Percentiles rank a stretch among this genome's conserved stretches.
Conservation (phyloP, 148 eudicot genomes). For the Spergularia marina region DNA sequence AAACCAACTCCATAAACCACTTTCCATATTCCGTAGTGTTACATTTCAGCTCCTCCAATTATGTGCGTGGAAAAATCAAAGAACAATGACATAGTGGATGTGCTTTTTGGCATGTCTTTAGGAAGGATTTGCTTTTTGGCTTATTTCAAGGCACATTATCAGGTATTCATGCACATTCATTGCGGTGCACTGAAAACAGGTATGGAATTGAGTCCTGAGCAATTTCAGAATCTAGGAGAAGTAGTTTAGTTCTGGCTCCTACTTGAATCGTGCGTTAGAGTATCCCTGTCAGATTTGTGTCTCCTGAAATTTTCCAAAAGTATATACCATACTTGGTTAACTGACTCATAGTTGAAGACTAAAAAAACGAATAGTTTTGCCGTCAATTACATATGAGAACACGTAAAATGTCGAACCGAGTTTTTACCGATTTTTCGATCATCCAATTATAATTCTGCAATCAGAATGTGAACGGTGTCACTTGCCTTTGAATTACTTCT, state of each 20-base stretch:
- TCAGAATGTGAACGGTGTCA: too few species aligned
- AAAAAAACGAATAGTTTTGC: constrained; percentile 40
- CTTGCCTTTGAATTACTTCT: too few species aligned
- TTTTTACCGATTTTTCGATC: too few species aligned
- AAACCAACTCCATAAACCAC: too few species aligned
- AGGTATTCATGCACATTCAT: constrained; percentile 55
- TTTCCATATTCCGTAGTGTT: too few species aligned
- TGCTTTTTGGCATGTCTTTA: constrained; percentile 70
- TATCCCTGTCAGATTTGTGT: constrained; percentile 38
- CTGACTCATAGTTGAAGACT: constrained; percentile 19
- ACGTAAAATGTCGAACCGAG: too few species aligned
- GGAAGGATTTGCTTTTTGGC: constrained; percentile 31
- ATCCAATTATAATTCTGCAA: too few species aligned
- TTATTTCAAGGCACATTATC: constrained; percentile 48
- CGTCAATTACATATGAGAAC: constrained; percentile 9
- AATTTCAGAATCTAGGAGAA: constrained; percentile 42
- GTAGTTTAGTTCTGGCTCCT: constrained; percentile 41
- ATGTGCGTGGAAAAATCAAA: background rate
- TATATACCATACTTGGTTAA: constrained; percentile 37
- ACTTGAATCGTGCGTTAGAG: constrained; percentile 49
- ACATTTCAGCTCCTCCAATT: too few species aligned
- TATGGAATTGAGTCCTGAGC: constrained; percentile 55
- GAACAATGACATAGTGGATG: constrained; percentile 31
- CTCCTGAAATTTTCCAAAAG: constrained; percentile 41
- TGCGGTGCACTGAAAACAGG: constrained; percentile 44